Base-by-base conservation (phyloP, 2,329 filamentous ascomycete species). In the Pestalotiopsis sp. region DNA sequence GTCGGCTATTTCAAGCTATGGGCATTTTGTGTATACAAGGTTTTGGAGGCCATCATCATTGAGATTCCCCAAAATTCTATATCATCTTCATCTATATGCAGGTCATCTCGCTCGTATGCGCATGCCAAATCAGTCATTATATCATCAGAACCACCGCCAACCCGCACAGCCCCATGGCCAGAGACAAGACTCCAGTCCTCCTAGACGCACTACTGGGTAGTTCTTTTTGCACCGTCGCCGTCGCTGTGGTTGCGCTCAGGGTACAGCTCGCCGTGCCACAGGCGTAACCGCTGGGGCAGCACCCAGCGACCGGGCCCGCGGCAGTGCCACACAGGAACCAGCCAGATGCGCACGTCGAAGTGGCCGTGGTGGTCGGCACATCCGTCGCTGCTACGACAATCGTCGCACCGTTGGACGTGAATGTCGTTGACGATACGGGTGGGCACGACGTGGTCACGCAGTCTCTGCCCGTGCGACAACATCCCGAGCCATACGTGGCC, bases 391-490 rank as follows among this genome's bases (percentile, higher is more conserved):
- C 91, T 17, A 93, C 89, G 0, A 91, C 90, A 36, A 97, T 83
- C 0, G 94, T 97, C 2, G 88, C 84, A 6, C 91, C 92, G 70
- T 90, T 85, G 0, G 86, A 87, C 2, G 95, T 81, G 2, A 94
- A 88, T 0, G 90, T 92, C 0, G 90, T 92, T 2, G 83, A 86
- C 9, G 80, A 79, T 0, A 85, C 75, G 0, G 85, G 82, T 0
- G 93, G 92, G 75, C 95, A 98, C 6, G 91, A 93, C 0, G 92
- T 93, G 0, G 90, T 92, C 69, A 92, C 89, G 81, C 95, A 98
- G 81, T 97, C 88, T 23, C 95, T 89, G 2, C 94, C 95, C 0
- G 93, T 94, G 68, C 92, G 92, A 81, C 95, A 98, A 83, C 95
- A 98, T 2, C 88, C 88, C 23, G 94, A 94, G 14, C 93, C 94